These are phyloP conservation scores for Volvox carteri DNA, from an alignment of 163 green algal genomes.

Conservation along the genomic window DNA sequence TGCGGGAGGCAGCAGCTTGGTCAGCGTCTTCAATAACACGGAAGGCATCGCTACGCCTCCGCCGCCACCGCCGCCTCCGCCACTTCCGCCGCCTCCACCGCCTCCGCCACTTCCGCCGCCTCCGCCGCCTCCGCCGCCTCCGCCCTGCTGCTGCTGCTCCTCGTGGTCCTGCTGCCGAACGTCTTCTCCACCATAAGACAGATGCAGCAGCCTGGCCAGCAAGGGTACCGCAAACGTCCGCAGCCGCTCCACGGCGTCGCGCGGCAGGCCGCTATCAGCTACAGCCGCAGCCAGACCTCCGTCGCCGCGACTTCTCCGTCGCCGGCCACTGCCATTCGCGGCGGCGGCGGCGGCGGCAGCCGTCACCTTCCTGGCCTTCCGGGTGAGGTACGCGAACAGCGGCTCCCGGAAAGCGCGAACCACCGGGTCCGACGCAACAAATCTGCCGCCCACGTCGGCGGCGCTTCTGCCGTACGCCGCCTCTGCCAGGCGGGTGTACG, in stretches of 20 bases:
- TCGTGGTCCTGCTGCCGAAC: background rate
- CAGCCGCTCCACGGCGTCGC: slow-evolving; percentile 23
- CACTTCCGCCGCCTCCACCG: no score
- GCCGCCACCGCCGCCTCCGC: no score
- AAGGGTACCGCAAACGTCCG: slow-evolving; percentile 46
- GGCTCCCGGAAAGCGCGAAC: background rate
- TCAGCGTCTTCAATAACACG: slow-evolving; percentile 15
- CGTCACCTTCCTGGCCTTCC: background rate
- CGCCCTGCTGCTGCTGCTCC: background rate
- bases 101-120: background rate
- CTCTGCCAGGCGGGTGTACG: background rate
- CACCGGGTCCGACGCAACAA: background rate
- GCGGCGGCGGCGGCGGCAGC: background rate
- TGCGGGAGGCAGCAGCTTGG: slow-evolving; percentile 57
- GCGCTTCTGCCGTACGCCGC: background rate
- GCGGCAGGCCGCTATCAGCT: slow-evolving; percentile 10
- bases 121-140: background rate
- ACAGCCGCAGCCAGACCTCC: background rate
- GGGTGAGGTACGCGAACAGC: slow-evolving; percentile 58
- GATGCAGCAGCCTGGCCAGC: slow-evolving; percentile 50
- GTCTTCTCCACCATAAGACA: background rate
- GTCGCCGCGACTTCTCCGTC: background rate
- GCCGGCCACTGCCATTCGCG: background rate
- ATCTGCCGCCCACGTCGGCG: background rate
- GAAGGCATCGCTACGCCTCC: no score